Evolutionary conservation across 2,329 filamentous ascomycete species (phyloP), one percentile per base, ranked within the genome.

Genomic region (Penicillium psychrosexuale): DNA sequence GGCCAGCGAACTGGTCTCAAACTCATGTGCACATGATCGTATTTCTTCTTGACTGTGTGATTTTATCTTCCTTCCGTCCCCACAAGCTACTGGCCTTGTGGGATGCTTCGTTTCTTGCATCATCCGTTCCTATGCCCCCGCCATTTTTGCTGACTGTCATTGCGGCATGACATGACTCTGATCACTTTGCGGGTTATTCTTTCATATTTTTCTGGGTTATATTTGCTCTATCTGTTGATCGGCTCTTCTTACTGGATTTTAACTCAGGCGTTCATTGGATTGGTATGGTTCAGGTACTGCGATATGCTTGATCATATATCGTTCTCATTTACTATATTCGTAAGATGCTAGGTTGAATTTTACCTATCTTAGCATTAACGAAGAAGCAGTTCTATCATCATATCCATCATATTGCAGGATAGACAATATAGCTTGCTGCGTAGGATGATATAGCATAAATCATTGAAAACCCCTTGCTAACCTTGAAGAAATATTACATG

Each of bases 11-110:
- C 37, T 57, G 43, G 56, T 53, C 60, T 61, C 46, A 55, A 50
- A 52, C 51, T 65, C 56, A 64, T 58, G 63, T 64, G 61, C 60
- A 63, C 59, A 66, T 53, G 64, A 66, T 59, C 49, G 46, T 60
- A 55, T 57, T 60, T 47, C 42, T 62, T 60, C 48, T 58, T 51
- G 51, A 46, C 36, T 63, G 55, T 60, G 61, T 64, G 58, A 63
- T 58, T 63, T 43, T 61, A 59, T 51, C 51, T 49, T 46, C 36
- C 8, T 45, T 47, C n/a, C 9, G 8, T 47, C 17, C 33, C 37
- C 34, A 15, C 49, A 60, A 55, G 49, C 40, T 50, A 45, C 42
- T 51, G 45, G 40, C 49, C 22, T 52, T 47, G 33, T 45, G 36
- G 36, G 30, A 17, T 28, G 27, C 55, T 50, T 49, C 47, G 38